A percentile compares a stretch with the other conserved stretches of the same genome.
Evolutionary conservation across 441 rosid genomes (phyloP).

Genomic region (Corymbia citriodora): DNA sequence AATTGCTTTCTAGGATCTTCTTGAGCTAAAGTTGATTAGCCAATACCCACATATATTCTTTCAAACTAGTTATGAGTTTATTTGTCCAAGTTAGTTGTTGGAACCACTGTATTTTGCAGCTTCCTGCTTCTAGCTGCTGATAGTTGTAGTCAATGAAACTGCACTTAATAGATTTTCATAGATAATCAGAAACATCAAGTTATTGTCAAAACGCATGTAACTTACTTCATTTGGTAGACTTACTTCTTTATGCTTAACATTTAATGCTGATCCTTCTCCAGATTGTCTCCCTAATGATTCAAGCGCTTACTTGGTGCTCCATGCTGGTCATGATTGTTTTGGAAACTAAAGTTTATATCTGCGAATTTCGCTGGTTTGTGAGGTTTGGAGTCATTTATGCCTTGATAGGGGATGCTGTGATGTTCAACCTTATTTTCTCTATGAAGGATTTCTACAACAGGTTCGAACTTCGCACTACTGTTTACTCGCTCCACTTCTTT

Average conservation of each 20-base stretch:
- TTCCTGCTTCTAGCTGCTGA: background rate
- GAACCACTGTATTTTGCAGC: background rate
- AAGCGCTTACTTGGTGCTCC: conserved; percentile 88
- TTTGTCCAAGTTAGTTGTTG: background rate
- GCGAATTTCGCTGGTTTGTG: conserved; percentile 90
- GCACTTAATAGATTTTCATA: background rate
- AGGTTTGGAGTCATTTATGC: conserved; percentile 78
- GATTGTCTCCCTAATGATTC: conserved; percentile 67
- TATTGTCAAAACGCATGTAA: background rate
- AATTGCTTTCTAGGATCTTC: background rate
- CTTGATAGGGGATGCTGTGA: conserved; percentile 80
- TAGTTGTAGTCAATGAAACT: background rate
- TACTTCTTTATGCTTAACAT: background rate
- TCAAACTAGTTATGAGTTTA: background rate
- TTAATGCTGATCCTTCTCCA: conserved; percentile 17
- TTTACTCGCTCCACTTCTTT: background rate
- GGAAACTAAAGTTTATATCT: conserved; percentile 81
- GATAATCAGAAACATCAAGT: background rate
- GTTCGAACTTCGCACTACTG: conserved; percentile 25
- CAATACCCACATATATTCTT: background rate
- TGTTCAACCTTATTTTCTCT: conserved; percentile 73
- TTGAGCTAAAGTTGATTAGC: background rate
- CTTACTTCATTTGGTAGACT: background rate
- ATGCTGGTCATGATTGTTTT: conserved; percentile 60
- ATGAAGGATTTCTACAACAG: conserved; percentile 65